Base-by-base conservation (phyloP, 2,329 filamentous ascomycete genomes). In the Cercospora sp. region DNA sequence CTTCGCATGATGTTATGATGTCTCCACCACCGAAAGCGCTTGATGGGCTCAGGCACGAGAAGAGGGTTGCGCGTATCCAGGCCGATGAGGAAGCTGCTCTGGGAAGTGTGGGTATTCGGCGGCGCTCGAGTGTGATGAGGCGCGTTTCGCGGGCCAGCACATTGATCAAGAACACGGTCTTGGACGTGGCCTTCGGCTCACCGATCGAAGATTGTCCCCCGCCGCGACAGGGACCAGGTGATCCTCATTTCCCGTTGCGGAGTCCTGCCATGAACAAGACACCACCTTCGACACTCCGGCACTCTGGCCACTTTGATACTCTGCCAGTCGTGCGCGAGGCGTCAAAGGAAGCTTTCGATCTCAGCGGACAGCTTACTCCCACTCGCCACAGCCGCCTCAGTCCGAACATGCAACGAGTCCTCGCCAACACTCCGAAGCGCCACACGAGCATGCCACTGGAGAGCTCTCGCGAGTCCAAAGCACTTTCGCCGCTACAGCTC, bases 21-120 rank as follows among this genome's bases (percentile, higher is more conserved):
- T 64, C 63, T 42, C 72, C 70, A 36, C 72, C 75, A 51, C 74
- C 75, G 48, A 75, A 75, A 69, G 69, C 67, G 28, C 65, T 73
- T 65, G 72, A 75, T 67, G 70, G 65, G 60, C 70, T 74, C 64
- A 69, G 69, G 63, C 65, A 67, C 60, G 64, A 59, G 28, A 60
- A 64, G 39, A 68, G 59, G 12, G 12, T 42, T 23, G 58, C 63
- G 28, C 42, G 57, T 39, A 58, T 68, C n/a, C 59, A 60, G 33
- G 67, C 42, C 18, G 59, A 68, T 6, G 70, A 72, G 55, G 64
- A 70, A n/a, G 62, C 67, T 60, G 68, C 65, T 16, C 51, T 72
- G 65, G 58, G 61, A 39, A 70, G 70, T 65, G 66, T 72, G 12
- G 71, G 67, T 45, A 18, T 69, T 18, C 48, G 58, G 60, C 69